Base-by-base conservation (phyloP, 345 rosid species). In the Arabidopsis suecica region DNA sequence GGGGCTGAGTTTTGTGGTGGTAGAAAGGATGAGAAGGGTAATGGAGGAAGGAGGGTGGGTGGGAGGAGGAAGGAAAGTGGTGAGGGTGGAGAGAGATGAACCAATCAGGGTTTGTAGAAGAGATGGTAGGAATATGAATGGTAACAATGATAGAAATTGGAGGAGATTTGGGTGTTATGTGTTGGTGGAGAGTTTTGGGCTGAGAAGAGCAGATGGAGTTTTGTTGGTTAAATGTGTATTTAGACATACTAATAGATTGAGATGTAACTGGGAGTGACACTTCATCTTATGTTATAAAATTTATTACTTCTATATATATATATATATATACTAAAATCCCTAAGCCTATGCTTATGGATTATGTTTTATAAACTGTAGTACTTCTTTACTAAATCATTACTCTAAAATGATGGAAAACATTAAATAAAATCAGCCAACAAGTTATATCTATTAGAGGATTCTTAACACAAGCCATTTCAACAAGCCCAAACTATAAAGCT, bases 121-220 rank as follows among this genome's bases (percentile, higher is more conserved):
- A 65, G 74, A 73, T n/a, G 40, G 42, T 13, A 65, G 63, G 18
- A 44, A 42, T 66, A 0, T 12, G 79, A 69, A 65, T 57, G 74
- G 40, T 47, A 18, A 71, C 22, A 48, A 71, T 64, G 68, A 34
- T 12, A 70, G 65, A 38, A 81, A 53, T 5, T 82, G 97, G 95
- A 85, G 76, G 59, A 86, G 79, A 59, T 83, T 86, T 53, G 80
- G 85, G 32, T 87, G 89, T 61, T 88, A 84, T 74, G 81, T 69
- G 62, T 83, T 91, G 88, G 92, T 89, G 12, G 92, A 91, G 86
- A 89, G 87, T 9, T 89, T 91, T 78, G 89, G 87, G 36, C 37
- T 86, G 75, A 86, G 82, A 71, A 89, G 97, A 73, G 82, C 90
- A 84, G 87, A 91, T 82, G 94, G 87, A 62, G 84, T 81, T 49